These are phyloP conservation scores for Ganoderma lucidum DNA, from an alignment of 1,284 basidiomycete genomes.

Conservation along the genomic window DNA sequence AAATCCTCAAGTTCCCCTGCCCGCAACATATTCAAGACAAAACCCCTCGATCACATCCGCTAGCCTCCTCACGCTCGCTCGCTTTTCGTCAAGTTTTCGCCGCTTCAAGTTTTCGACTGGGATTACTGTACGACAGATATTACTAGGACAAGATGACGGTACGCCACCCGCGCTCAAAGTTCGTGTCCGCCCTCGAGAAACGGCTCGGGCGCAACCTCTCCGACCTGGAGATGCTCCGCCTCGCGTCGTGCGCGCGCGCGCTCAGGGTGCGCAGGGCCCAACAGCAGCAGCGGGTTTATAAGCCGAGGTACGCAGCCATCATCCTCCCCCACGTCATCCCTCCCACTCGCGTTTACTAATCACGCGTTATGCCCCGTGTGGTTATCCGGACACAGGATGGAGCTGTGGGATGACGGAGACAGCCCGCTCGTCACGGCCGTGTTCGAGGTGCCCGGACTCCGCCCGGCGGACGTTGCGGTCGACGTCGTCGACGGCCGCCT, in stretches of 20 bases:
- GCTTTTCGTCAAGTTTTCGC: background rate
- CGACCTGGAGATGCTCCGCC: constrained; percentile 20
- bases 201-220: constrained; percentile 27
- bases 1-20: background rate
- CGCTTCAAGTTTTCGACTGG: background rate
- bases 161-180: constrained; percentile 16
- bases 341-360: background rate
- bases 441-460: constrained; percentile 66
- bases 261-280: constrained; percentile 18
- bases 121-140: background rate
- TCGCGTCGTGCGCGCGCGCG: constrained; percentile 20
- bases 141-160: constrained; percentile 18
- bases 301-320: constrained; percentile 26
- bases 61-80: background rate
- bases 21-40: background rate
- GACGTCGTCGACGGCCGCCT: constrained; percentile 53
- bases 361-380: background rate
- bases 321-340: background rate
- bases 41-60: background rate
- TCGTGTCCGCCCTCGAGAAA: constrained; percentile 20
- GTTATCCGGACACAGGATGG: constrained; percentile 51
- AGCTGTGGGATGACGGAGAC: constrained; percentile 57
- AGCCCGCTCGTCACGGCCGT: constrained; percentile 52
- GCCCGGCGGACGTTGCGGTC: constrained; percentile 52
- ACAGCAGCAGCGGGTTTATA: constrained; percentile 27